Percentiles rank a stretch among this genome's conserved stretches.
phyloP scores from a whole-genome alignment of 192 early-diverging fungal genomes.

The Oehlia diaphana region DNA sequence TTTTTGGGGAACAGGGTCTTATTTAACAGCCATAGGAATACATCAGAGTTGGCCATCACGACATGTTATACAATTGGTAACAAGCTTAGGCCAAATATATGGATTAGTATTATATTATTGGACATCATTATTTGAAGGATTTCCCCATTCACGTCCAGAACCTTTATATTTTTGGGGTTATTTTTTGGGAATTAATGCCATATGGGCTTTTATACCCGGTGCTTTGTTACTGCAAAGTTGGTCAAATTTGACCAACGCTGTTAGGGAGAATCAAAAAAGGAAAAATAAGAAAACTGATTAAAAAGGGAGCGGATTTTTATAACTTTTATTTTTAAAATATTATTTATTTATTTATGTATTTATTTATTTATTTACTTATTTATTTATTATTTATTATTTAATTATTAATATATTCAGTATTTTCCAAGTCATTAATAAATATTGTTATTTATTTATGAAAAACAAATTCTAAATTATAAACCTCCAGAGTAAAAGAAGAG shows the following conservation, averaged over 20 bases:
- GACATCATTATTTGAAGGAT: constrained; percentile 69
- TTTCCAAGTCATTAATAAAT: no score
- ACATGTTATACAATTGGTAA: constrained; percentile 57
- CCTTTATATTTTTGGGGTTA: constrained; percentile 89
- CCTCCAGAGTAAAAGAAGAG: no score
- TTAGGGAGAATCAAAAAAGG: constrained; percentile 8
- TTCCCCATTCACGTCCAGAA: constrained; percentile 66
- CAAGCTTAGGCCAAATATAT: constrained; percentile 75
- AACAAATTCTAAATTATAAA: no score
- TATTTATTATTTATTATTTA: no score
- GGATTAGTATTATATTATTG: constrained; percentile 82
- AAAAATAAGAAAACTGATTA: constrained; percentile 20
- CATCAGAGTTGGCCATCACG: constrained; percentile 53
- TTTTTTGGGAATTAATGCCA: constrained; percentile 79
- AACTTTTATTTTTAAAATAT: no score
- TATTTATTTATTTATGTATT: no score
- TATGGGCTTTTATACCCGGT: constrained; percentile 81
- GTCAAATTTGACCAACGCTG: background rate
- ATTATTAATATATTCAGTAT: no score
- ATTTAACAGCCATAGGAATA: constrained; percentile 57
- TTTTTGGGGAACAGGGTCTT: constrained; percentile 57
- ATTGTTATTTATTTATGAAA: no score
- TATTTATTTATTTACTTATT: no score
- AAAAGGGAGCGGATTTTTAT: background rate
- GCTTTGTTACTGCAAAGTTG: constrained; percentile 40